Evolutionary conservation across 2,329 filamentous ascomycete species (phyloP), one percentile per base, ranked within the genome.

Genomic region (Nigrospora oryzae): DNA sequence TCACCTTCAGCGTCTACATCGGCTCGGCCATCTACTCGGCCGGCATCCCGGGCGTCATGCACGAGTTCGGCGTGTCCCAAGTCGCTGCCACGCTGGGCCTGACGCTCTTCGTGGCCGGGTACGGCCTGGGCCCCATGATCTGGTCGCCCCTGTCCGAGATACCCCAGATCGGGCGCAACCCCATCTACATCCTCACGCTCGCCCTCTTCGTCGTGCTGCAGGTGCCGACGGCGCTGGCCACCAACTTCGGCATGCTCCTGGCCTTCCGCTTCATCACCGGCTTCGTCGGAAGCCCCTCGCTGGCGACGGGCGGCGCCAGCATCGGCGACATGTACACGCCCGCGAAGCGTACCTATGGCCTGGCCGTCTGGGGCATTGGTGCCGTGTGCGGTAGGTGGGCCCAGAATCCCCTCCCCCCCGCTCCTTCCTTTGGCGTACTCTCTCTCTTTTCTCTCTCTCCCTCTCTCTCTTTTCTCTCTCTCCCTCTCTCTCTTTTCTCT

Each of bases 111-210:
- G 51, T 53, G 12, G 39, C 48, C 12, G 59, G 58, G 40, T 54
- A 60, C 49, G 56, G 63, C 15, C 12, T 61, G 28, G 58, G 77
- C 0, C 75, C 77, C 2, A 58, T 81, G 45, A 48, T 83, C 31
- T 80, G 73, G 60, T 73, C 71, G 1, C 79, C 79, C 0, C 54
- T 83, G 33, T 71, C 66, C 37, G 80, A 84, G 56, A 71, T 83
- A 13, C 77, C 79, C 0, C 49, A 65, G 32, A 68, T 82, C 44
- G 78, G 79, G 3, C 67, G 79, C 2, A 82, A 77, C 45, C 68
- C 70, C 1, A 69, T 75, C 0, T 83, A 81, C 52, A 70, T 81
- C 30, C 54, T 74, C 45, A 75, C 77, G 0, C 72, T 81, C 45
- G 64, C 66, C n/a, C 63, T 80, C 23, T 83, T 81, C 51, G 69